These are phyloP conservation scores for Yamadazyma mexicana DNA, from an alignment of 1,139 yeast genomes.

Conservation along the genomic window DNA sequence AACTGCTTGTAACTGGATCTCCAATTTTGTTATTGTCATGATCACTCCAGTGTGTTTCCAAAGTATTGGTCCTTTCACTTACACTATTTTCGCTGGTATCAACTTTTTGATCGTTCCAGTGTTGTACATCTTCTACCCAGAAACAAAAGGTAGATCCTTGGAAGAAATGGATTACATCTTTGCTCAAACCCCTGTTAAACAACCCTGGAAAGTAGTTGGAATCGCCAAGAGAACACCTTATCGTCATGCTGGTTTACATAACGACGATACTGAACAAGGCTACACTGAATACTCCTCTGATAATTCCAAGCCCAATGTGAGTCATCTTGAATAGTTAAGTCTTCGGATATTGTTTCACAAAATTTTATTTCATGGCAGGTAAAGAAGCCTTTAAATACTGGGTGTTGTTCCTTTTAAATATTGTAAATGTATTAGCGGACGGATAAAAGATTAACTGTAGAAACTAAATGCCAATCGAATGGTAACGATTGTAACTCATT, in stretches of 20 bases:
- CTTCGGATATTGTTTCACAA: no score
- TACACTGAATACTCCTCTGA: not conserved
- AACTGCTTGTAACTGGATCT: slow-evolving; percentile 39
- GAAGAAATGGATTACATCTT: slow-evolving; percentile 66
- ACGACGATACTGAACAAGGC: not conserved
- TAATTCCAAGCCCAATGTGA: not conserved
- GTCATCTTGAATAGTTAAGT: not conserved
- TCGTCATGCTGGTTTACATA: slow-evolving; percentile 21
- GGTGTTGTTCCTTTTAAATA: no score
- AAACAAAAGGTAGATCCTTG: slow-evolving; percentile 57
- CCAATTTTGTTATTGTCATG: slow-evolving; percentile 46
- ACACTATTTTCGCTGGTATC: slow-evolving; percentile 36
- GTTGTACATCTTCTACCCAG: slow-evolving; percentile 57
- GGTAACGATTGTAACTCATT: not conserved
- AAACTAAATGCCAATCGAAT: not conserved
- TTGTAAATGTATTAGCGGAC: not conserved
- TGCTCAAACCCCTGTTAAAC: slow-evolving; percentile 32
- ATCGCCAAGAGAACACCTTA: slow-evolving; percentile 36
- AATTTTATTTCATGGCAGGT: not conserved
- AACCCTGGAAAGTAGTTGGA: slow-evolving; percentile 40
- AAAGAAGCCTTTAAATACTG: no score
- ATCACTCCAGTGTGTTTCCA: slow-evolving; percentile 35
- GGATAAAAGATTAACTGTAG: not conserved
- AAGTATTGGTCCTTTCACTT: slow-evolving; percentile 33
- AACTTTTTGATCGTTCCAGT: slow-evolving; percentile 54